These are phyloP conservation scores for Actinomortierella ambigua DNA, from an alignment of 371 early-diverging fungal genomes.

Conservation along the genomic window DNA sequence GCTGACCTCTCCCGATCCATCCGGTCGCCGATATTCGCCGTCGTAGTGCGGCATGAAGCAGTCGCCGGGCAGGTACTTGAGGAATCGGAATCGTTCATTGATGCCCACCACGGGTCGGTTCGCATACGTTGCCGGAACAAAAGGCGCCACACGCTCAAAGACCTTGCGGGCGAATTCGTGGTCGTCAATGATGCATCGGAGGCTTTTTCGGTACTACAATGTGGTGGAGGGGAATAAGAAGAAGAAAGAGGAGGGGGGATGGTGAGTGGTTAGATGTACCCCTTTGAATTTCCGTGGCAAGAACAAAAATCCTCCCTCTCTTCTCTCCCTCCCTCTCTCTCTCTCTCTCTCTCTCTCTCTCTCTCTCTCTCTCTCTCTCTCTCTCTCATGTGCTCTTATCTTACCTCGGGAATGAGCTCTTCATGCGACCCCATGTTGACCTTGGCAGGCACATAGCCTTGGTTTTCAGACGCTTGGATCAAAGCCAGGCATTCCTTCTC, in stretches of 20 bases:
- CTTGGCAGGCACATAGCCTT: constrained; percentile 25
- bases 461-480: constrained; percentile 18
- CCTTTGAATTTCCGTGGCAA: too few relatives aligned
- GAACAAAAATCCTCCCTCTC: too few relatives aligned
- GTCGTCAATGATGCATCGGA: constrained; percentile 49
- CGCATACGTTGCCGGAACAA: constrained; percentile 30
- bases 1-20: constrained; percentile 48
- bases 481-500: constrained; percentile 29
- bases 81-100: constrained; percentile 57
- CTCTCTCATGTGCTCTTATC: too few relatives aligned
- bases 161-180: constrained; percentile 21
- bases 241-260: too few relatives aligned
- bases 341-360: too few relatives aligned
- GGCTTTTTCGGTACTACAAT: constrained; percentile 44
- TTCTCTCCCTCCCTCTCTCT: too few relatives aligned
- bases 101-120: constrained; percentile 38
- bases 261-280: too few relatives aligned
- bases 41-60: constrained; percentile 52
- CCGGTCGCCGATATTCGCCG: constrained; percentile 47
- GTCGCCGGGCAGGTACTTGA: constrained; percentile 51
- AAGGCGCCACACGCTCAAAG: constrained; percentile 37
- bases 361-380: too few relatives aligned
- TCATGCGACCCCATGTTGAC: constrained; percentile 15
- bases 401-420: too few relatives aligned
- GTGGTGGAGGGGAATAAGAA: too few relatives aligned